Conservation (phyloP, 139 green algal species). For the Chlamydomonas sphaeroides region DNA sequence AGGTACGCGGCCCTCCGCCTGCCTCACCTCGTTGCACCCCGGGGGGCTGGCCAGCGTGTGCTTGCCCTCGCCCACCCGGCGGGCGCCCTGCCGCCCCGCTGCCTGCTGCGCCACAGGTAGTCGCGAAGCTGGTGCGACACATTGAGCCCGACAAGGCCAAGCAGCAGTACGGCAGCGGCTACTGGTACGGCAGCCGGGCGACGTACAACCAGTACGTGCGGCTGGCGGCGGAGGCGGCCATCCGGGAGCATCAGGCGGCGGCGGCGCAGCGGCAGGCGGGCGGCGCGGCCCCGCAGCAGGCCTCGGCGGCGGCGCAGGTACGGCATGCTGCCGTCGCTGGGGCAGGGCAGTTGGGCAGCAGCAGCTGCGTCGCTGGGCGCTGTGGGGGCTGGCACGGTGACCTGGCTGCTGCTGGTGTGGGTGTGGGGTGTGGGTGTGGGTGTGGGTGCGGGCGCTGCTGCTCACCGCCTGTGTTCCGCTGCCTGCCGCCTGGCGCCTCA, state of each 20-base stretch:
- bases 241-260: background rate
- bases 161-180: constrained; percentile 47
- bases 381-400: no score
- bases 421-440: background rate
- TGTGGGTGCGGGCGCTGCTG: background rate
- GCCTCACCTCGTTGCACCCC: no score
- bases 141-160: constrained; percentile 41
- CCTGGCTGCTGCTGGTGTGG: constrained; percentile 15
- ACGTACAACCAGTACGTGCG: constrained; percentile 10
- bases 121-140: constrained; percentile 48
- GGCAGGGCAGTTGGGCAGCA: no score
- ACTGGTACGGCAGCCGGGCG: constrained; percentile 32
- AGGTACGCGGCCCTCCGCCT: no score
- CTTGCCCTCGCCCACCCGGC: no score
- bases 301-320: no score
- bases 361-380: no score
- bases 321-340: no score
- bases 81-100: background rate
- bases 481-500: no score
- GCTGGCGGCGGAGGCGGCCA: background rate
- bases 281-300: no score
- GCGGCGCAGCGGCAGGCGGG: background rate
- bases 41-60: no score
- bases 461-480: no score
- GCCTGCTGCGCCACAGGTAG: constrained; percentile 46